These are phyloP conservation scores for Kitagawia praeruptora DNA, from an alignment of 129 eudicot genomes.

Conservation along the genomic window DNA sequence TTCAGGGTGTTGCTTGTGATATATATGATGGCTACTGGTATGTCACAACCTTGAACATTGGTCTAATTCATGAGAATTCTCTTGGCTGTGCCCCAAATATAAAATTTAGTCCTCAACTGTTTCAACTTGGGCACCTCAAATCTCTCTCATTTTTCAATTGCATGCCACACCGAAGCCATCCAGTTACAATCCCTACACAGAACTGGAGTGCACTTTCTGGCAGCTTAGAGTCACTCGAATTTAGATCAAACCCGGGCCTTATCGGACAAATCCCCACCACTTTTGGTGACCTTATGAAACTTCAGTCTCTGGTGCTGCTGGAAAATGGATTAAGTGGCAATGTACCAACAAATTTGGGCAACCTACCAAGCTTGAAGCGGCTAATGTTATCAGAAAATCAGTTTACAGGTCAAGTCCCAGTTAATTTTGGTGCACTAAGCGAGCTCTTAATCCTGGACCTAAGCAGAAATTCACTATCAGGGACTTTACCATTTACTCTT, in stretches of 20 bases:
- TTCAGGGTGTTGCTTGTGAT: slow-evolving; percentile 46
- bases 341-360: slow-evolving; percentile 23
- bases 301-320: slow-evolving; percentile 30
- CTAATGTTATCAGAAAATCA: slow-evolving; percentile 14
- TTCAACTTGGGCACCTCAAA: slow-evolving; percentile 24
- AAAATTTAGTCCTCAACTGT: slow-evolving; percentile 25
- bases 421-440: slow-evolving; percentile 7
- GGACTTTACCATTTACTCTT: slow-evolving; percentile 13
- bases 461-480: slow-evolving; percentile 23
- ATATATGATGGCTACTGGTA: slow-evolving; percentile 39
- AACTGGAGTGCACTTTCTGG: slow-evolving; percentile 20
- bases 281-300: slow-evolving; percentile 24
- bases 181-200: slow-evolving; percentile 16
- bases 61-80: slow-evolving; percentile 39
- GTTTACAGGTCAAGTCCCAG: slow-evolving; percentile 16
- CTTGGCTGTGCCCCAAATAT: slow-evolving; percentile 24
- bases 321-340: slow-evolving; percentile 31
- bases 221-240: slow-evolving; percentile 29
- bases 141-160: slow-evolving; percentile 30
- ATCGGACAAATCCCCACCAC: slow-evolving; percentile 23
- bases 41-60: slow-evolving; percentile 31
- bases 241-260: slow-evolving; percentile 32
- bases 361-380: slow-evolving; percentile 19
- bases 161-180: slow-evolving; percentile 8
- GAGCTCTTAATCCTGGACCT: slow-evolving; percentile 22